phyloP scores from a whole-genome alignment of 1,139 yeast species.

The Eremothecium gossypii region DNA sequence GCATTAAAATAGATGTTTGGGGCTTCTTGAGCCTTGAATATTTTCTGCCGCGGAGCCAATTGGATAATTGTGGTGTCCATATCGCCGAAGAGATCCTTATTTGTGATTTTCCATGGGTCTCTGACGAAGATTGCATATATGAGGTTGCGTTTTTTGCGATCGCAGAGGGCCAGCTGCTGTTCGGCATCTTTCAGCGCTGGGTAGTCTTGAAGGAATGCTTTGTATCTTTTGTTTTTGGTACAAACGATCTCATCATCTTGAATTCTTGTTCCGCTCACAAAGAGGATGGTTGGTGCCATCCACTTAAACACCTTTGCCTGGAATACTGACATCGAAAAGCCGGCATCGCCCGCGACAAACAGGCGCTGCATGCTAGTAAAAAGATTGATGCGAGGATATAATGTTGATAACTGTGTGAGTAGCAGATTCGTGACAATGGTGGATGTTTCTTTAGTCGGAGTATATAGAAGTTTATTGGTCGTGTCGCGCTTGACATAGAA shows the following conservation, averaged over 20 bases:
- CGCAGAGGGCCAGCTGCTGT: slow-evolving; percentile 19
- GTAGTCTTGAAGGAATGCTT: slow-evolving; percentile 41
- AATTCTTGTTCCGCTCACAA: slow-evolving; percentile 58
- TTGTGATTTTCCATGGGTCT: slow-evolving; percentile 70
- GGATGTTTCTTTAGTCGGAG: not conserved
- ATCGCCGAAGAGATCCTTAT: slow-evolving; percentile 67
- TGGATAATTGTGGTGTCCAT: slow-evolving; percentile 46
- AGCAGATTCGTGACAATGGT: slow-evolving; percentile 28
- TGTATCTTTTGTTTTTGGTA: slow-evolving; percentile 40
- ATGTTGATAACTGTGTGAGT: slow-evolving; percentile 29
- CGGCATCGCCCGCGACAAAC: slow-evolving; percentile 62
- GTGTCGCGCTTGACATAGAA: slow-evolving; percentile 20
- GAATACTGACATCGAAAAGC: slow-evolving; percentile 79
- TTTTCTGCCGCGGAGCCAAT: slow-evolving; percentile 55
- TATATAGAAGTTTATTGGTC: not conserved
- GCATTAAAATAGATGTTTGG: slow-evolving; percentile 52
- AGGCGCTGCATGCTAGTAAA: slow-evolving; percentile 47
- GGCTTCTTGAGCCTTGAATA: slow-evolving; percentile 34
- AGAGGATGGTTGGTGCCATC: slow-evolving; percentile 74
- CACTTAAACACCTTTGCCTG: slow-evolving; percentile 82
- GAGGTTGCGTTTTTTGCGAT: slow-evolving; percentile 33
- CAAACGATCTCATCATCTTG: slow-evolving; percentile 23
- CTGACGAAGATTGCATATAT: slow-evolving; percentile 54
- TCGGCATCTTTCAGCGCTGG: slow-evolving; percentile 40
- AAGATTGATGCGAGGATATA: slow-evolving; percentile 29